Percentiles rank a stretch among this genome's conserved stretches.
phyloP scores from a whole-genome alignment of 257 asterid species.

The Buddleja alternifolia region DNA sequence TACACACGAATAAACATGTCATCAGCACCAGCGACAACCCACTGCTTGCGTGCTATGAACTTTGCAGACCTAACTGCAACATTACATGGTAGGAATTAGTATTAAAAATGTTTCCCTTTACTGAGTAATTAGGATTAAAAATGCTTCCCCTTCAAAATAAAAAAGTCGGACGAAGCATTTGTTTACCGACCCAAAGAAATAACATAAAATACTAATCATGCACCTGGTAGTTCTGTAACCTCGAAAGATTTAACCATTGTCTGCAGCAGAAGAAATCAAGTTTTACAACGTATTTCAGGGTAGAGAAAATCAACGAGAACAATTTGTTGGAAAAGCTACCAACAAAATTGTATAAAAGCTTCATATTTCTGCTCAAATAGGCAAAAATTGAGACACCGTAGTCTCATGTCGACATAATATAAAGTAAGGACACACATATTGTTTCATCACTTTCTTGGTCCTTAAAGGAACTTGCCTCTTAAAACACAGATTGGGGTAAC shows the following conservation, averaged over 20 bases:
- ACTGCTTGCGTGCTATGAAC: constrained; percentile 91
- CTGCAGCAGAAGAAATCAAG: constrained; percentile 58
- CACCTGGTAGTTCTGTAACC: constrained; percentile 97
- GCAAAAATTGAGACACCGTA: neutral
- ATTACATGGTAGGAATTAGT: constrained; percentile 32
- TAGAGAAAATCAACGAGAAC: neutral
- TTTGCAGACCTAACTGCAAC: constrained; percentile 93
- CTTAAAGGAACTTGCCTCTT: constrained; percentile 24
- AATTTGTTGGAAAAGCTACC: constrained; percentile 1
- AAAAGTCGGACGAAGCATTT: constrained; percentile 11
- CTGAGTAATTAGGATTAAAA: constrained; percentile 31
- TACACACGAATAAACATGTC: constrained; percentile 96
- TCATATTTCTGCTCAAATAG: constrained; percentile 22
- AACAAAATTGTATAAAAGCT: constrained; percentile 6
- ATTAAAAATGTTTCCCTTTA: constrained; percentile 18
- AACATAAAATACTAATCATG: constrained; percentile 27
- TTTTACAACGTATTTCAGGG: constrained; percentile 23
- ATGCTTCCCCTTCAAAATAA: constrained; percentile 6
- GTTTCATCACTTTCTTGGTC: constrained; percentile 1
- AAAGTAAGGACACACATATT: constrained; percentile 20
- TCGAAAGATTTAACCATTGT: constrained; percentile 89
- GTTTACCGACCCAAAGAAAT: constrained; percentile 22
- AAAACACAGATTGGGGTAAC: neutral
- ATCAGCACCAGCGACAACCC: constrained; percentile 99
- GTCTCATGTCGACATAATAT: constrained; percentile 1